Base-by-base conservation (phyloP, 1,284 basidiomycete species). In the Ganoderma resinaceum region DNA sequence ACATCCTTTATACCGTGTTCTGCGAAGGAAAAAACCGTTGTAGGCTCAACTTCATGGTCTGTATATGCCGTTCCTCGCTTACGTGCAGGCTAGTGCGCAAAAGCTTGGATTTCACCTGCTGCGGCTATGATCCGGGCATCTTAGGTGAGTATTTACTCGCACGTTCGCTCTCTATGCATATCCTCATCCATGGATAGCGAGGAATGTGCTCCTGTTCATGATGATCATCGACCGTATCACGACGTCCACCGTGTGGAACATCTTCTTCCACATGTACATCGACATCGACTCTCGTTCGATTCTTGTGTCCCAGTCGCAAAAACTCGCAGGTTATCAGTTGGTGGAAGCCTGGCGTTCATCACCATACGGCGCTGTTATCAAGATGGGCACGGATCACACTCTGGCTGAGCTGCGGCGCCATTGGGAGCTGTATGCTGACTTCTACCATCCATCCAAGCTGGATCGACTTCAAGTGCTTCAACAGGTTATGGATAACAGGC, bases 61-160 rank as follows among this genome's bases (percentile, higher is more conserved):
- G 26, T 20, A 57, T 58, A 16, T 20, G 8, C 9, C 33, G 38
- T 55, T 73, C 52, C 14, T n/a, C 66, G 37, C 38, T 57, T 38
- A 26, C 23, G 63, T 14, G 12, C 29, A 3, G 3, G 2, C 14
- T 83, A 82, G 68, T 35, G 62, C 46, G 73, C 5, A 81, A 85
- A 23, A 76, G 70, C 20, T 70, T 89, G 12, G 88, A 90, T 70
- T 81, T 90, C 66, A 90, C 89, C 1, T 91, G 89, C 66, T 87
- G 85, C 68, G 89, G 90, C 75, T 72, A 80, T 11, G 88, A 91
- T 55, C 83, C 87, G 2, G 89, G 84, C 5, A 31, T 90, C 1
- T 74, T 90, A n/a, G 88, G 89, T 88, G 63, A 46, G 75, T 66
- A 26, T 3, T 8, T 26, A n/a, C 7, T 23, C n/a, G n/a, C n/a